A percentile compares a stretch with the other conserved stretches of the same genome.
phyloP scores from a whole-genome alignment of 352 stramenopile genomes.

The Phytophthora megakarya region DNA sequence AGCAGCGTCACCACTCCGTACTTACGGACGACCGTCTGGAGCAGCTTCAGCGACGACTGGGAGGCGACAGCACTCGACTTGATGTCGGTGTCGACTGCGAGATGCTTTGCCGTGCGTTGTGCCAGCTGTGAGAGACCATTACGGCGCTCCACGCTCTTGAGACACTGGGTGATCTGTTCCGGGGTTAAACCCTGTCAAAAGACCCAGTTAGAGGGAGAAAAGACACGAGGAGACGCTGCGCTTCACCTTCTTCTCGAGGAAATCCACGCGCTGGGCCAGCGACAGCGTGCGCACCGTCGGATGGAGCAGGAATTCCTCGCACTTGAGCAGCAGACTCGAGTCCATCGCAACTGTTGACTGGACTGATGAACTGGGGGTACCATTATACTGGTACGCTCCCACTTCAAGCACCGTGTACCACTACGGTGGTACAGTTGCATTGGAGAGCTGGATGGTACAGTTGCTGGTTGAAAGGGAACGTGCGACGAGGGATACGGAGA shows the following conservation, averaged over 20 bases:
- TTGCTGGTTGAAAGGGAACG: no score
- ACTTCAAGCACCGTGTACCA: no score
- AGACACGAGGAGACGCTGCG: neutral
- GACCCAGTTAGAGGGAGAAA: neutral
- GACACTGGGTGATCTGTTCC: constrained; percentile 65
- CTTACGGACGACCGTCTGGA: constrained; percentile 35
- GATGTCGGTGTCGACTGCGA: neutral
- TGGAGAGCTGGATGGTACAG: no score
- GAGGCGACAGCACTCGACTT: neutral
- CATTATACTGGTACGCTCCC: no score
- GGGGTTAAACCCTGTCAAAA: constrained; percentile 49
- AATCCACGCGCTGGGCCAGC: constrained; percentile 73
- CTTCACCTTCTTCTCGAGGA: constrained; percentile 67
- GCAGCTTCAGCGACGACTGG: constrained; percentile 25
- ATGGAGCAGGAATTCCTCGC: constrained; percentile 73
- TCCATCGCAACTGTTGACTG: constrained; percentile 2
- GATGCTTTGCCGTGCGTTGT: constrained; percentile 7
- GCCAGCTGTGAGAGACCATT: constrained; percentile 59
- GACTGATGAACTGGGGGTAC: no score
- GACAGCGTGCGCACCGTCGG: constrained; percentile 64
- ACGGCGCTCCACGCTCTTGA: constrained; percentile 58
- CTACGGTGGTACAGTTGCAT: no score
- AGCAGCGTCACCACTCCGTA: constrained; percentile 43
- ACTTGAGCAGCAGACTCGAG: constrained; percentile 55
- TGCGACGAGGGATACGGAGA: neutral